Evolutionary conservation across 495 filamentous ascomycete species (phyloP), one percentile per base, ranked within the genome.

Genomic region (Penicillium longicatenatum): DNA sequence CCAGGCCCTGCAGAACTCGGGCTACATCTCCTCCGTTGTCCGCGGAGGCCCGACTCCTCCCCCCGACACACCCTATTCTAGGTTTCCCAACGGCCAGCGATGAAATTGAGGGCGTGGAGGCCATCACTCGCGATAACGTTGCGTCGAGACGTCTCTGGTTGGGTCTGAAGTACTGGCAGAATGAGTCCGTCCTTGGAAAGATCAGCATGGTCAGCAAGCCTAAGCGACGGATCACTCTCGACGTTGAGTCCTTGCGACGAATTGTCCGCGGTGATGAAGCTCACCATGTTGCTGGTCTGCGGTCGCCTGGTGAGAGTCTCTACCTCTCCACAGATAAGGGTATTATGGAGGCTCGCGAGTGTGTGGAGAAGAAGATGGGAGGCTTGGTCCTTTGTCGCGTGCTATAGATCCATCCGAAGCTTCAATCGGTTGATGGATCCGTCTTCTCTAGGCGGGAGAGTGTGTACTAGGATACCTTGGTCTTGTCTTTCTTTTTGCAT

Each of bases 121-220:
- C 83, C 0, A 81, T 93, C 45, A 97, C 91, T 22, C 84, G 86
- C 52, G 84, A 80, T 61, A 98, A 97, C 74, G 79, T 93, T 6
- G 80, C 91, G 2, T 82, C 82, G 37, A 76, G 92, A 64, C 80
- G 94, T 47, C 73, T 98, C 8, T 98, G 94, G 94, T 65, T 98
- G 9, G 93, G 92, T 9, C 73, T 98, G 64, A 98, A 98, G 78
- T 98, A 98, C 79, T 92, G 83, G 83, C 86, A 92, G 65, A 90
- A 90, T 67, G 77, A 89, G 69, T 90, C 95, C 3, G 94, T 98
- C 49, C 67, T 98, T 54, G 81, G 80, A 31, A 78, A 85, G 64
- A 82, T 96, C 72, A 62, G 63, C 29, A 73, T 92, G 74, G 77
- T 96, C 45, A 87, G 83, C 64, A 94, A 88, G 68, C 91, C 93